phyloP scores from a whole-genome alignment of 1,139 yeast species.

The Nakaseomyces nivariensis region DNA sequence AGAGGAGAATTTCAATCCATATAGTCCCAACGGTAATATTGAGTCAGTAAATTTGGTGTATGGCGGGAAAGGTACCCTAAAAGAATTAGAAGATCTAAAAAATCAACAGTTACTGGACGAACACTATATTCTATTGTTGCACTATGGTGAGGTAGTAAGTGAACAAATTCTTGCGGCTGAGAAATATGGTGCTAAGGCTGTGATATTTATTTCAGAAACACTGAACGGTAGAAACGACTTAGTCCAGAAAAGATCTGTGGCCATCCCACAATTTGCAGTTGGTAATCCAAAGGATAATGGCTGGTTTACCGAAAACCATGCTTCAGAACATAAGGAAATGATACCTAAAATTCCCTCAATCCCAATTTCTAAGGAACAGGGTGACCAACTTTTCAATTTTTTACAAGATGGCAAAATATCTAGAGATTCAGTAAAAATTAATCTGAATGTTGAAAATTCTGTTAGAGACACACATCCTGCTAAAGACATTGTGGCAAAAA shows the following conservation, averaged over 20 bases:
- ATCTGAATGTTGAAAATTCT: slow-evolving; percentile 38
- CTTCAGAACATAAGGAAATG: slow-evolving; percentile 41
- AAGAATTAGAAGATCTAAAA: slow-evolving; percentile 44
- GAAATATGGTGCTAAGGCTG: slow-evolving; percentile 43
- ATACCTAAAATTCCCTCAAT: slow-evolving; percentile 67
- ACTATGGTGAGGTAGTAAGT: slow-evolving; percentile 48
- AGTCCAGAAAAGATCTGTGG: slow-evolving; percentile 58
- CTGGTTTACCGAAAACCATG: slow-evolving; percentile 46
- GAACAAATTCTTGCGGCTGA: slow-evolving; percentile 46
- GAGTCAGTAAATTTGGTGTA: slow-evolving; percentile 43
- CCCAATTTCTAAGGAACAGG: slow-evolving; percentile 70
- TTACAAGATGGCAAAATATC: slow-evolving; percentile 29
- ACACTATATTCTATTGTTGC: slow-evolving; percentile 48
- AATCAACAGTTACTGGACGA: slow-evolving; percentile 30
- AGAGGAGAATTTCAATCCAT: slow-evolving; percentile 53
- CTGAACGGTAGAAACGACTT: slow-evolving; percentile 32
- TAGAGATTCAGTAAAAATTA: slow-evolving; percentile 27
- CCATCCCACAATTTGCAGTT: slow-evolving; percentile 51
- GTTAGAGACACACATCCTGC: slow-evolving; percentile 52
- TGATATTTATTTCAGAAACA: slow-evolving; percentile 36
- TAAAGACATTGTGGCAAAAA: slow-evolving; percentile 73
- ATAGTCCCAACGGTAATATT: slow-evolving; percentile 50
- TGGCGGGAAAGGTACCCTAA: slow-evolving; percentile 53
- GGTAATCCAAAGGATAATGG: slow-evolving; percentile 57
- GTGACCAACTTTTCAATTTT: slow-evolving; percentile 38